phyloP scores from a whole-genome alignment of 768 basidiomycete species.

The Myochromella boudieri region DNA sequence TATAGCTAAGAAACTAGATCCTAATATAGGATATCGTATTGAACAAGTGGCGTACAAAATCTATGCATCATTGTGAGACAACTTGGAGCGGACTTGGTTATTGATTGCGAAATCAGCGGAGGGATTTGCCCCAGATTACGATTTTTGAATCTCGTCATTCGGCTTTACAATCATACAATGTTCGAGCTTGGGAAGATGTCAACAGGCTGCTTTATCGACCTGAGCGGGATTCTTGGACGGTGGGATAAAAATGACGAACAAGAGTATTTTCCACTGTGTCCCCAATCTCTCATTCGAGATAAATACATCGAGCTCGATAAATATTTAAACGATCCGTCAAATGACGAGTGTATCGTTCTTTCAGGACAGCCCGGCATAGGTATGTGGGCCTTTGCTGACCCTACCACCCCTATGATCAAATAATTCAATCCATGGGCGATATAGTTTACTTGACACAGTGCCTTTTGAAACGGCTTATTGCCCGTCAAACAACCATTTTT shows the following conservation, averaged over 20 bases:
- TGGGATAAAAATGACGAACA: background rate
- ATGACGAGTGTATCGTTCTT: background rate
- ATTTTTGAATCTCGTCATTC: too few relatives aligned
- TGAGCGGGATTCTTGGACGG: background rate
- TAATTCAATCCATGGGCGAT: background rate
- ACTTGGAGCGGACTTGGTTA: too few relatives aligned
- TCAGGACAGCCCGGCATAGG: background rate
- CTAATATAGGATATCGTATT: too few relatives aligned
- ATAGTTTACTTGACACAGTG: constrained; percentile 1
- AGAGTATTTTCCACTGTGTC: background rate
- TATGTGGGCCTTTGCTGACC: background rate
- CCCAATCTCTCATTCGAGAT: background rate
- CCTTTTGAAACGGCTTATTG: constrained; percentile 1
- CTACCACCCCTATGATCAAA: too few relatives aligned
- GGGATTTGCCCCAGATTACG: too few relatives aligned
- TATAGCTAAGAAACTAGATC: too few relatives aligned
- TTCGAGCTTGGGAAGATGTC: too few relatives aligned
- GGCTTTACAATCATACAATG: too few relatives aligned
- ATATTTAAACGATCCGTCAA: background rate
- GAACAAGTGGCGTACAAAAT: too few relatives aligned
- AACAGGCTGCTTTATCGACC: background rate
- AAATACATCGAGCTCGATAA: constrained; percentile 2
- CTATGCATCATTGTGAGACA: too few relatives aligned
- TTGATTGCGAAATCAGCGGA: too few relatives aligned
- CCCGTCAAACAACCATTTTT: constrained; percentile 1